Base-by-base conservation (phyloP, 305 asterid genomes). In the Nicotiana rustica region DNA sequence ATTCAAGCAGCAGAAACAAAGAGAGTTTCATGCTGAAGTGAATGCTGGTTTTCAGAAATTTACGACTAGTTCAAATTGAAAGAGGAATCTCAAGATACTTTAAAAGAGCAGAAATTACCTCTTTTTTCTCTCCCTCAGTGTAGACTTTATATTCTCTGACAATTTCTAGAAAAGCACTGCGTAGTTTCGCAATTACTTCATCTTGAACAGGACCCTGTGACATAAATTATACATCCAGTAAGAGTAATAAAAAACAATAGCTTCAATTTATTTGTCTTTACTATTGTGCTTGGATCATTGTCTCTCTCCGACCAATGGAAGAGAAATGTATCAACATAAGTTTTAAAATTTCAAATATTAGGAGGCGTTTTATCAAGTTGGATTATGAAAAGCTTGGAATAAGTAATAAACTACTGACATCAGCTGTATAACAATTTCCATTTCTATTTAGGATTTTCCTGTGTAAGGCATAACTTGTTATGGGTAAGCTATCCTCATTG, bases 171-270 rank as follows among this genome's bases (percentile, higher is more conserved):
- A 92, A 96, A 84, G 97, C 95, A 81, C 78, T 87, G 67, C 98
- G 99, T 80, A 96, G 92, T 88, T 92, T 90, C 64, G 95, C 90
- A 73, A 92, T 92, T 76, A 93, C 98, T 82, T 92, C 98, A 87
- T 96, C 99, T 88, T 92, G 93, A 81, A 91, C 97, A 71, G 99
- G 99, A 80, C 99, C 98, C 99, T 96, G 87, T 83, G 88, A 78
- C 56, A 80, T 52, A 47, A 66, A 47, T 67, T 36, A 10, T 31
- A 10, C 9, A 13, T 65, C 47, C 13, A 70, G 10, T 33, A 4
- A 33, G 66, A 67, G 66, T 17, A 49, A 25, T 15, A 8, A 25
- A 52, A 52, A 29, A 52, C 44, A 49, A 73, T 73, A 14, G 19
- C 49, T 73, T 73, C 79, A 49, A 49, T 10, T 49, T 73, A 25